Percentiles rank a stretch among this genome's conserved stretches.
These are phyloP conservation scores for Globisporangium acanthophoron DNA, from an alignment of 352 stramenopile species.

Conservation along the genomic window DNA sequence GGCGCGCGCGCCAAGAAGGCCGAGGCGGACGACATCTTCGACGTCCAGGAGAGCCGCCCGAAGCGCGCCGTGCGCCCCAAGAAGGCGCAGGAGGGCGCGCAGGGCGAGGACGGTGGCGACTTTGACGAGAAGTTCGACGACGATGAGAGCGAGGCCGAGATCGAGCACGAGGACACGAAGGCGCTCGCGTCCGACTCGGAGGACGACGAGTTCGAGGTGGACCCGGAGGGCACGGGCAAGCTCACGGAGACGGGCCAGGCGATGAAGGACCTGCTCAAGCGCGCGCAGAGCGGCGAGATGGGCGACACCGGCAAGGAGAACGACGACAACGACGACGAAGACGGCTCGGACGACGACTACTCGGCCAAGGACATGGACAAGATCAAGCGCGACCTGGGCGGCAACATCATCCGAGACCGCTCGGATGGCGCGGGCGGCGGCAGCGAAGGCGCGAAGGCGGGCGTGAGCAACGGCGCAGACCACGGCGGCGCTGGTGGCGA, in stretches of 20 bases:
- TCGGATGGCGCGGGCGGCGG: slow-evolving; percentile 15
- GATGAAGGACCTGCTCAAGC: slow-evolving; percentile 82
- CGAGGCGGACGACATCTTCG: slow-evolving; percentile 66
- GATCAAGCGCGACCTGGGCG: slow-evolving; percentile 69
- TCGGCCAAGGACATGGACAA: slow-evolving; percentile 81
- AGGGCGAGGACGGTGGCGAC: slow-evolving; percentile 76
- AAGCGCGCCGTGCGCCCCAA: slow-evolving; percentile 49
- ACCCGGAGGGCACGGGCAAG: slow-evolving; percentile 62
- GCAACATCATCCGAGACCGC: slow-evolving; percentile 74
- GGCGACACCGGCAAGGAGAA: slow-evolving; percentile 47
- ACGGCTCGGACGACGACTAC: slow-evolving; percentile 56
- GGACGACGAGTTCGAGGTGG: slow-evolving; percentile 71
- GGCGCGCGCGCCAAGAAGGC: slow-evolving; percentile 26
- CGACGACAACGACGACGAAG: slow-evolving; percentile 57
- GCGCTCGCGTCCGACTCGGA: slow-evolving; percentile 70
- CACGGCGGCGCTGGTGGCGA: slow-evolving; percentile 1
- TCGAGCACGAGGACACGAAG: slow-evolving; percentile 63
- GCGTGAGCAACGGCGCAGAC: neutral
- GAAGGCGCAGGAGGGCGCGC: slow-evolving; percentile 45
- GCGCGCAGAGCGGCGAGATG: slow-evolving; percentile 73
- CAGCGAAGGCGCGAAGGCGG: neutral
- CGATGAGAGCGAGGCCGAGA: slow-evolving; percentile 81
- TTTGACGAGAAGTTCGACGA: slow-evolving; percentile 88
- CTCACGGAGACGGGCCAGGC: slow-evolving; percentile 76
- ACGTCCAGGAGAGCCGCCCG: slow-evolving; percentile 39